These are phyloP conservation scores for Monosporascus sp. DNA, from an alignment of 2,329 filamentous ascomycete species.

Conservation along the genomic window DNA sequence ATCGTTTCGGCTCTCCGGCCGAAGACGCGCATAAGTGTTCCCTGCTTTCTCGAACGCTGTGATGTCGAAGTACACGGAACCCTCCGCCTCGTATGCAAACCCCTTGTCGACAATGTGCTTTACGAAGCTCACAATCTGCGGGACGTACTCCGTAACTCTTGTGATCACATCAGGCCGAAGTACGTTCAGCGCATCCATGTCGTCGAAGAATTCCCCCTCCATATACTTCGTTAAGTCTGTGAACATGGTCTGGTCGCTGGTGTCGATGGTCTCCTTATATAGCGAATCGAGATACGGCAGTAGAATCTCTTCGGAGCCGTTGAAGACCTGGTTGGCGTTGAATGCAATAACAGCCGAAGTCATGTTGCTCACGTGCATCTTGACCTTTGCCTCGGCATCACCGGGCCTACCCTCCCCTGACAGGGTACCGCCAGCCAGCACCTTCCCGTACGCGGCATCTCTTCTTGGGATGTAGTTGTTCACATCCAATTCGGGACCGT, in stretches of 20 bases:
- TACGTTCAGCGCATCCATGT: slow-evolving; percentile 84
- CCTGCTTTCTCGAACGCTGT: slow-evolving; percentile 76
- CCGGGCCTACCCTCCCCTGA: slow-evolving; percentile 57
- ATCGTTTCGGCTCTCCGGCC: slow-evolving; percentile 81
- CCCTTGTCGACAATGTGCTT: slow-evolving; percentile 78
- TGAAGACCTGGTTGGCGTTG: slow-evolving; percentile 44
- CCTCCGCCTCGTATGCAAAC: slow-evolving; percentile 77
- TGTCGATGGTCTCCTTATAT: slow-evolving; percentile 58
- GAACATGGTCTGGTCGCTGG: slow-evolving; percentile 67
- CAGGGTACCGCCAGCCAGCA: slow-evolving; percentile 51
- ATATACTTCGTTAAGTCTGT: slow-evolving; percentile 80
- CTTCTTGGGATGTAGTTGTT: slow-evolving; percentile 45
- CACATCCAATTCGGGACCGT: slow-evolving; percentile 39
- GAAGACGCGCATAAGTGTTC: slow-evolving; percentile 78
- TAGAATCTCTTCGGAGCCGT: slow-evolving; percentile 61
- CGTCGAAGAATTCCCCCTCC: slow-evolving; percentile 81
- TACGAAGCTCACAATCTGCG: slow-evolving; percentile 81
- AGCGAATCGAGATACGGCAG: slow-evolving; percentile 76
- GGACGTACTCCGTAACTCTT: slow-evolving; percentile 87
- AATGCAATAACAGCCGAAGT: slow-evolving; percentile 47
- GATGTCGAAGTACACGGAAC: slow-evolving; percentile 94
- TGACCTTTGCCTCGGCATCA: slow-evolving; percentile 80
- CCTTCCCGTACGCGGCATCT: slow-evolving; percentile 48
- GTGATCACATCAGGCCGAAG: slow-evolving; percentile 77
- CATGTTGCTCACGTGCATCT: slow-evolving; percentile 76